Conservation (phyloP, 1,139 yeast genomes). For the Hansenula sp. region DNA sequence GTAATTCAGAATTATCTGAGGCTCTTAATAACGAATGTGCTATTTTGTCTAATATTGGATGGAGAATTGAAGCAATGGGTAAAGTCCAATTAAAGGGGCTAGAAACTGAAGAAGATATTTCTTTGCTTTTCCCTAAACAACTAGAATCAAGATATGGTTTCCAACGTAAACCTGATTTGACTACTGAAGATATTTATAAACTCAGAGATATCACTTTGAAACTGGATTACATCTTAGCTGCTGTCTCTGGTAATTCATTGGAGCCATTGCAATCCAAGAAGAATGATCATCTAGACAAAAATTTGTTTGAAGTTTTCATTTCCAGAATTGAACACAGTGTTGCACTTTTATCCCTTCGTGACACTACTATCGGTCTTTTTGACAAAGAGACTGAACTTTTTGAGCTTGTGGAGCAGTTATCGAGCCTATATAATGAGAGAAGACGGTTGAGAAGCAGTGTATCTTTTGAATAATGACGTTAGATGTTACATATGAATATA, state of each 20-base stretch:
- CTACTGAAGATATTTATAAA: constrained; percentile 34
- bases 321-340: constrained; percentile 44
- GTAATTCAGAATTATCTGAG: constrained; percentile 54
- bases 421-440: constrained; percentile 5
- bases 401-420: constrained; percentile 12
- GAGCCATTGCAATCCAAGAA: constrained; percentile 29
- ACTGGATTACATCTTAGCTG: constrained; percentile 38
- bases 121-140: constrained; percentile 69
- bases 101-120: constrained; percentile 87
- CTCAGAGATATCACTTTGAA: constrained; percentile 45
- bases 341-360: constrained; percentile 22
- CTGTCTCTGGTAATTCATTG: constrained; percentile 13
- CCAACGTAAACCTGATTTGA: constrained; percentile 22
- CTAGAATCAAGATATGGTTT: constrained; percentile 50
- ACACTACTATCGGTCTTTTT: constrained; percentile 20
- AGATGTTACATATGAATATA: not conserved
- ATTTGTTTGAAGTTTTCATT: constrained; percentile 40
- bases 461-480: not conserved
- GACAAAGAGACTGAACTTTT: constrained; percentile 14
- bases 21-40: constrained; percentile 64
- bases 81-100: constrained; percentile 89
- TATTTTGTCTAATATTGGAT: constrained; percentile 65
- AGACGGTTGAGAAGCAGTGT: not conserved
- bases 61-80: constrained; percentile 68
- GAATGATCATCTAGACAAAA: constrained; percentile 26